Evolutionary conservation across 2,329 filamentous ascomycete species (phyloP).

Genomic region (Claviceps sp.): DNA sequence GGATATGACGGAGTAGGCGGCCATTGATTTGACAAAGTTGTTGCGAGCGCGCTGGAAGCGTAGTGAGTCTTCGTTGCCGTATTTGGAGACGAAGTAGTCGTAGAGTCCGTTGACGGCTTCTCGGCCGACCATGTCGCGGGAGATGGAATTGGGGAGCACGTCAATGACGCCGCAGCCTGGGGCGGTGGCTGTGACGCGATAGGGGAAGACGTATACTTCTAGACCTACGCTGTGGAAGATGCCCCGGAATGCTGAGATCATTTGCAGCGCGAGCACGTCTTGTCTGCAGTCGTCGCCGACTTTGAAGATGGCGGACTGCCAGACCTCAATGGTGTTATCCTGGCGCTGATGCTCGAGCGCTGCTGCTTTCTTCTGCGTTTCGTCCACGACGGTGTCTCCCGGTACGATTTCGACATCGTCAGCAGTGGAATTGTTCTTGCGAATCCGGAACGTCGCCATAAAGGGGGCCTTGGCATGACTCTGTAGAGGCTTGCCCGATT

Average conservation of each 20-base stretch:
- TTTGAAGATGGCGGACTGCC: constrained; percentile 99
- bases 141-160: constrained; percentile 93
- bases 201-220: constrained; percentile 93
- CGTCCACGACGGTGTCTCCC: constrained; percentile 30
- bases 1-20: constrained; percentile 92
- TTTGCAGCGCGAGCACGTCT: constrained; percentile 89
- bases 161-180: constrained; percentile 97
- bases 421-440: constrained; percentile 49
- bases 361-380: constrained; percentile 14
- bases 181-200: constrained; percentile 92
- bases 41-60: constrained; percentile 88
- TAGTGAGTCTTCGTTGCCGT: constrained; percentile 90
- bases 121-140: constrained; percentile 93
- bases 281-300: constrained; percentile 97
- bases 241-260: constrained; percentile 93
- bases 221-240: constrained; percentile 93
- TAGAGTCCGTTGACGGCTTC: constrained; percentile 97
- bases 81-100: constrained; percentile 96
- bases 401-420: neutral
- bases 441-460: constrained; percentile 97
- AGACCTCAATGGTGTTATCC: constrained; percentile 71
- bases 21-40: constrained; percentile 99
- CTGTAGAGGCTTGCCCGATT: constrained; percentile 93
- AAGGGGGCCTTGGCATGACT: constrained; percentile 97
- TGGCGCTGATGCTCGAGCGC: constrained; percentile 6